Base-by-base conservation (phyloP, 177 flowering plant species). In the Tripterygium wilfordii region DNA sequence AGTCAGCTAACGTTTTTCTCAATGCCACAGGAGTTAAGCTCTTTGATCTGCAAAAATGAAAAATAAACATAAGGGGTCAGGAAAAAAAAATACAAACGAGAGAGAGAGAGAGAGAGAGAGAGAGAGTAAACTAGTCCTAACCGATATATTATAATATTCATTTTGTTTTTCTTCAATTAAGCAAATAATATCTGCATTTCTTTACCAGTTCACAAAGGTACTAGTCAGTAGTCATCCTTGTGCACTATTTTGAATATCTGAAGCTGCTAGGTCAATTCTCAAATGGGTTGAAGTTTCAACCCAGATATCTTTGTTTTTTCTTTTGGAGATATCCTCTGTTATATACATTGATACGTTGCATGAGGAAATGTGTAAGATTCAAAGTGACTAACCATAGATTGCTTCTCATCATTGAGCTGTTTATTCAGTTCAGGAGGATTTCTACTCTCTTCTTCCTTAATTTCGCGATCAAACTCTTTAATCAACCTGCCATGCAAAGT, bases 1-100 rank as follows among this genome's bases (percentile, higher is more conserved):
- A n/a, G n/a, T n/a, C n/a, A n/a, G n/a, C 96, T 80, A 71, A 92
- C 96, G 91, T 88, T 79, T 92, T 88, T 49, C 99, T 80, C 65
- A 89, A 68, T 45, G 80, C 83, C 60, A 92, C 97, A 92, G 14
- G 99, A 89, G 62, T 88, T 92, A 58, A 81, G 60, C 72, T 92
- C 99, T 63, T 92, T 92, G 65, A 79, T 76, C 85, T 92, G 92
- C 76, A 68, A 63, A 33, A 33, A 21, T 14, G 16, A 33, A 33
- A 12, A 7, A 30, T 30, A 12, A 7, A 7, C 33, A 30, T 30
- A 30, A 30, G 33, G 12, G 12, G 7, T 7, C 33, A 30, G 33
- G 33, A 20, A 9, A 51, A 3, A 30, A 31, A 7, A 36, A 18
- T 18, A 18, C 13, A 30, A 44, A 2, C 14, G 29, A 40, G 12